These are phyloP conservation scores for Leishmania turanica DNA, from an alignment of 208 protist species.

Conservation along the genomic window DNA sequence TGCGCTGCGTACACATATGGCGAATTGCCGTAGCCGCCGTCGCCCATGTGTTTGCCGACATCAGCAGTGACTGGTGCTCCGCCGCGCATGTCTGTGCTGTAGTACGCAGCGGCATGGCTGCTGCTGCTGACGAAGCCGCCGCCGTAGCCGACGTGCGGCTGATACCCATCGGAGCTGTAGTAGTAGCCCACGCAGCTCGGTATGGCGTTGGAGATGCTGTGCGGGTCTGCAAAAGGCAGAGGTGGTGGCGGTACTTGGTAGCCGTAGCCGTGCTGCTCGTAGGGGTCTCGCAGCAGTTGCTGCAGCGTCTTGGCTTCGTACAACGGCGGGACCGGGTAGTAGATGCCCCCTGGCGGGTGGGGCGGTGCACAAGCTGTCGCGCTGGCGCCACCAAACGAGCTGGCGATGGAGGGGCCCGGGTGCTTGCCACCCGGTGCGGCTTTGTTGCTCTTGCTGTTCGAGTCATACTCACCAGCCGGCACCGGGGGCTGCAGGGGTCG, in stretches of 20 bases:
- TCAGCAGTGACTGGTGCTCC: background rate
- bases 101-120: background rate
- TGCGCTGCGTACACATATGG: background rate
- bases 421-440: too few species aligned
- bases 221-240: background rate
- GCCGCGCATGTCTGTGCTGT: background rate
- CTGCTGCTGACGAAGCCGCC: background rate
- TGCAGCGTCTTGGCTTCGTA: conserved; percentile 13
- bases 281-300: background rate
- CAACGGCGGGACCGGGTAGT: background rate
- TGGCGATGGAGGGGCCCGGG: background rate
- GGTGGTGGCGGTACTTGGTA: background rate
- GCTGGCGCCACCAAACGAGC: background rate
- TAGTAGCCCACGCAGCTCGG: background rate
- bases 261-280: background rate
- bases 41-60: background rate
- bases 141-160: background rate
- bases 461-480: conserved; percentile 11
- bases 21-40: background rate
- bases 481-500: conserved; percentile 2
- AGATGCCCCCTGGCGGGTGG: background rate
- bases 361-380: background rate
- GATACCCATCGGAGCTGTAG: background rate
- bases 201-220: too few species aligned
- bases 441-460: background rate